Percentiles rank a stretch among this genome's conserved stretches.
phyloP scores from a whole-genome alignment of 345 rosid species.

The Hevea brasiliensis region DNA sequence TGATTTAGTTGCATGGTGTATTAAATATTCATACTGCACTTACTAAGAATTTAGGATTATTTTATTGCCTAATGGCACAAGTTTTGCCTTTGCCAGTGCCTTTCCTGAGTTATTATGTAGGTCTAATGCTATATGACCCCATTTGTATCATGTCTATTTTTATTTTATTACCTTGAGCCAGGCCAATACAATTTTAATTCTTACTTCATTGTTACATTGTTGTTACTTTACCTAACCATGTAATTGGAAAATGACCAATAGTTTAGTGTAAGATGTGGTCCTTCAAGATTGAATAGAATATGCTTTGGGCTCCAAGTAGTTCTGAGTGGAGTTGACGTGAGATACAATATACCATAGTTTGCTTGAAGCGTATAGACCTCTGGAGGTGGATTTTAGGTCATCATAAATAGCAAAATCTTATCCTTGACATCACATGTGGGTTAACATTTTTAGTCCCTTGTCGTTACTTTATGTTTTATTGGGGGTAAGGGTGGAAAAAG shows the following conservation, averaged over 20 bases:
- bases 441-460: background rate
- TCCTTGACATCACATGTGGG: background rate
- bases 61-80: background rate
- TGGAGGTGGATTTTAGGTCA: background rate
- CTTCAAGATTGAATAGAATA: too few species aligned
- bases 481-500: background rate
- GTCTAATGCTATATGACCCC: background rate
- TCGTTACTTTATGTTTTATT: too few species aligned
- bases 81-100: background rate
- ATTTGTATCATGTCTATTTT: background rate
- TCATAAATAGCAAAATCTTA: background rate
- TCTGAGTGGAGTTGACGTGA: background rate
- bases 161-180: background rate
- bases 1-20: background rate
- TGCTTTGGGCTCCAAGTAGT: background rate
- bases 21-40: background rate
- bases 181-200: background rate
- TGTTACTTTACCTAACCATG: background rate
- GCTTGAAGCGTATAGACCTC: background rate
- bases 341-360: background rate
- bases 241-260: background rate
- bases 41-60: background rate
- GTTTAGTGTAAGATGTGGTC: too few species aligned
- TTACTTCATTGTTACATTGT: background rate
- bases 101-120: background rate